Conservation (phyloP, 345 rosid genomes). For the Murraya paniculata region DNA sequence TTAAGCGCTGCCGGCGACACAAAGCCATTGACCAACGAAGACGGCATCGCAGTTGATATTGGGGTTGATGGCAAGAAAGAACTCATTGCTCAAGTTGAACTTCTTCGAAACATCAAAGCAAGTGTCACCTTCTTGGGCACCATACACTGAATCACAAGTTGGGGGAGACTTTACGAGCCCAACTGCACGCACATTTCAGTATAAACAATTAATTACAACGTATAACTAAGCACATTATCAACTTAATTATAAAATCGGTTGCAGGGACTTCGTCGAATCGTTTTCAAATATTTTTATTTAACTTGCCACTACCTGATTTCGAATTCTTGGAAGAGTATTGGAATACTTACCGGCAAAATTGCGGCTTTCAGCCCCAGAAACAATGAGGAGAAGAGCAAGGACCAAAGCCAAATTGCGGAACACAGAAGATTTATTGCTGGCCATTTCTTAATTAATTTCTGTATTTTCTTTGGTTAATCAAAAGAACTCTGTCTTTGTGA, state of each 20-base stretch:
- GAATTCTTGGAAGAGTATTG: background rate
- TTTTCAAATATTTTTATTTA: no score
- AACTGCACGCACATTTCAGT: background rate
- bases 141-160: slow-evolving; percentile 11
- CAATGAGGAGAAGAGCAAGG: slow-evolving; percentile 16
- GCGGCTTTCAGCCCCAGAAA: slow-evolving; percentile 16
- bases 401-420: slow-evolving; percentile 5
- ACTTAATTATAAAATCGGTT: no score
- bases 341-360: background rate
- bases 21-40: slow-evolving; percentile 42
- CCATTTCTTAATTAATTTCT: slow-evolving; percentile 1
- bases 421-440: slow-evolving; percentile 3
- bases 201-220: no score
- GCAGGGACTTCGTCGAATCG: no score
- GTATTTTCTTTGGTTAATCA: background rate
- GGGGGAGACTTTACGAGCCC: background rate
- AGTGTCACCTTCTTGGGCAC: slow-evolving; percentile 8
- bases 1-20: slow-evolving; percentile 21
- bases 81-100: background rate
- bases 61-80: slow-evolving; percentile 25
- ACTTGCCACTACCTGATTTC: no score
- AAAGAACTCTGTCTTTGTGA: background rate
- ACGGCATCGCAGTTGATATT: slow-evolving; percentile 27
- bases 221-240: no score
- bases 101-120: background rate